Conservation (phyloP, 2,329 filamentous ascomycete species). For the Epichloe elymi region DNA sequence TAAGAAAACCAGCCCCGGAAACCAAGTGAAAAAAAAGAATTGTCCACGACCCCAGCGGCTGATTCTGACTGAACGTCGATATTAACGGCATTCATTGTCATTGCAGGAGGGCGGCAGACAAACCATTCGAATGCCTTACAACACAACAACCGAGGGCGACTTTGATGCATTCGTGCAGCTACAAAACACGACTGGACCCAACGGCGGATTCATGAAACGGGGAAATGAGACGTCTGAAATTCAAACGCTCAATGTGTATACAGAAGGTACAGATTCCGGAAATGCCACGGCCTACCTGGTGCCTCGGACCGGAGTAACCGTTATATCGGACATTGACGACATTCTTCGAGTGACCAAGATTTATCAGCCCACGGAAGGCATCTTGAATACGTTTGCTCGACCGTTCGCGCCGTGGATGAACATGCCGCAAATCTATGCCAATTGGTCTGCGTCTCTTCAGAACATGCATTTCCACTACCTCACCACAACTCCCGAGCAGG, state of each 20-base stretch:
- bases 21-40: too few relatives aligned
- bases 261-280: conserved; percentile 49
- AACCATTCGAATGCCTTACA: conserved; percentile 48
- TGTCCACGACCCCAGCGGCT: too few relatives aligned
- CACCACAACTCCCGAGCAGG: conserved; percentile 68
- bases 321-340: conserved; percentile 69
- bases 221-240: conserved; percentile 53
- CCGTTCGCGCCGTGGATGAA: conserved; percentile 62
- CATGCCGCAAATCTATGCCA: conserved; percentile 68
- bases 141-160: conserved; percentile 55
- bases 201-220: conserved; percentile 35
- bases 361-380: conserved; percentile 59
- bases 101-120: conserved; percentile 42
- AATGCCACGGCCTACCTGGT: conserved; percentile 70
- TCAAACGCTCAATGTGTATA: conserved; percentile 56
- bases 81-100: background rate
- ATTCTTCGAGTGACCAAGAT: conserved; percentile 73
- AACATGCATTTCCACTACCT: conserved; percentile 71
- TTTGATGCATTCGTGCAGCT: conserved; percentile 60
- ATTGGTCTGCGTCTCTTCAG: conserved; percentile 54
- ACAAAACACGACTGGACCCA: conserved; percentile 38
- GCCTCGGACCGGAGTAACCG: conserved; percentile 53
- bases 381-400: conserved; percentile 64
- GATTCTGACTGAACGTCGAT: background rate
- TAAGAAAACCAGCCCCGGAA: conserved; percentile 7